Evolutionary conservation across 2,329 filamentous ascomycete genomes (phyloP), one percentile per base, ranked within the genome.

Genomic region (Moelleriella libera): DNA sequence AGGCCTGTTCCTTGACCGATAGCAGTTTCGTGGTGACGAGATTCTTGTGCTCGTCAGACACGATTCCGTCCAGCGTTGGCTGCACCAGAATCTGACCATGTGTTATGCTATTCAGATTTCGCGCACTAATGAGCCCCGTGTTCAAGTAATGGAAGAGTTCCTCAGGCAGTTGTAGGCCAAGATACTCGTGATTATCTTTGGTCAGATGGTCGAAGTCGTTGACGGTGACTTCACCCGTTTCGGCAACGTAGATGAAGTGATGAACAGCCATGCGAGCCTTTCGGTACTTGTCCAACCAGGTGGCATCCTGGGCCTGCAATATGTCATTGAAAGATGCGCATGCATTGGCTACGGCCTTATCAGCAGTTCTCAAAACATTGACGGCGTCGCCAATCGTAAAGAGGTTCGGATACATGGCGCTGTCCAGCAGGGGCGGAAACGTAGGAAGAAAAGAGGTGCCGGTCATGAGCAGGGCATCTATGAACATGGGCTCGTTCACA

Each of bases 141-240:
- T 88, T 88, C 45, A 96, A 73, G 62, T 97, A 97, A 63, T 88
- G 85, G 61, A 90, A 89, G 14, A 97, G 72, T 64, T 98, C 92
- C 41, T 88, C 81, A 0, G 92, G 88, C 5, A 98, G 72, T 50
- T 89, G 84, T 50, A 94, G 78, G n/a, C 88, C 88, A 51, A 96
- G 78, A 60, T 96, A 89, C 58, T 90, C 83, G 60, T 94, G 86
- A 54, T 92, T 82, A 60, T 97, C 89, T 43, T 76, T 76, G 2
- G 92, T 89, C 21, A 88, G 76, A 47, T 79, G 74, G 6, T 86
- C 83, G 47, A 73, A 76, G 55, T 89, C 82, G 56, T 87, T 74
- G 12, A 88, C 83, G 50, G 78, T 76, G 45, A 95, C 76, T 57
- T 83, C 80, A 41, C 92, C 92, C n/a, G 78, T 78, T 47, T 79